phyloP scores from a whole-genome alignment of 352 stramenopile genomes.

The Pilasporangium apinafurcum region DNA sequence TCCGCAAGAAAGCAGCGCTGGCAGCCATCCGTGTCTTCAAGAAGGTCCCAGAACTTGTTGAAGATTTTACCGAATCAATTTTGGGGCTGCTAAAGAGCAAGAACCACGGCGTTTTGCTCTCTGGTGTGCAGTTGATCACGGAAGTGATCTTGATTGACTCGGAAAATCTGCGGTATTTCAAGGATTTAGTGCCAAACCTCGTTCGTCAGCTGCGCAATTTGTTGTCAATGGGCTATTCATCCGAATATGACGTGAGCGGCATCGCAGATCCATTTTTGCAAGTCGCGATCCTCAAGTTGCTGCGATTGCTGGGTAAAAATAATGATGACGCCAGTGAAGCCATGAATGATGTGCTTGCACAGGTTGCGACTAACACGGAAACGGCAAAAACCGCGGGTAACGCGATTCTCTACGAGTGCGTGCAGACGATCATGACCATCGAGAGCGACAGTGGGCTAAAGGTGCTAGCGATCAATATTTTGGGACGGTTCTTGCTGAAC shows the following conservation, averaged over 20 bases:
- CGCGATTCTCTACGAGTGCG: slow-evolving; percentile 98
- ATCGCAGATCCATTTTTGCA: slow-evolving; percentile 99
- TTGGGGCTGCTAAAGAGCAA: slow-evolving; percentile 92
- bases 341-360: slow-evolving; percentile 97
- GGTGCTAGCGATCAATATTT: slow-evolving; percentile 98
- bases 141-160: slow-evolving; percentile 86
- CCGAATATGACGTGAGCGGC: slow-evolving; percentile 97
- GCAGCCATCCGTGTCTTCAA: slow-evolving; percentile 90
- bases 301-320: slow-evolving; percentile 93
- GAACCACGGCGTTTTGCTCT: slow-evolving; percentile 97
- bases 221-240: slow-evolving; percentile 96
- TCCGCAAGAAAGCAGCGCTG: slow-evolving; percentile 97
- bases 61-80: slow-evolving; percentile 98
- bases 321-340: slow-evolving; percentile 92
- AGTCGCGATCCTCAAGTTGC: slow-evolving; percentile 84
- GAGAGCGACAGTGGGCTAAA: slow-evolving; percentile 96
- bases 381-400: slow-evolving; percentile 99
- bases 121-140: slow-evolving; percentile 95
- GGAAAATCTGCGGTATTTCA: slow-evolving; percentile 71
- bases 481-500: slow-evolving; percentile 98
- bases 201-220: slow-evolving; percentile 93
- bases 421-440: slow-evolving; percentile 98
- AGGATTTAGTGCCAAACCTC: slow-evolving; percentile 66
- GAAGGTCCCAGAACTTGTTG: slow-evolving; percentile 97
- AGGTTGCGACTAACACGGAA: slow-evolving; percentile 99